Evolutionary conservation across 768 basidiomycete genomes (phyloP).

Genomic region (Daedaleopsis sinensis): DNA sequence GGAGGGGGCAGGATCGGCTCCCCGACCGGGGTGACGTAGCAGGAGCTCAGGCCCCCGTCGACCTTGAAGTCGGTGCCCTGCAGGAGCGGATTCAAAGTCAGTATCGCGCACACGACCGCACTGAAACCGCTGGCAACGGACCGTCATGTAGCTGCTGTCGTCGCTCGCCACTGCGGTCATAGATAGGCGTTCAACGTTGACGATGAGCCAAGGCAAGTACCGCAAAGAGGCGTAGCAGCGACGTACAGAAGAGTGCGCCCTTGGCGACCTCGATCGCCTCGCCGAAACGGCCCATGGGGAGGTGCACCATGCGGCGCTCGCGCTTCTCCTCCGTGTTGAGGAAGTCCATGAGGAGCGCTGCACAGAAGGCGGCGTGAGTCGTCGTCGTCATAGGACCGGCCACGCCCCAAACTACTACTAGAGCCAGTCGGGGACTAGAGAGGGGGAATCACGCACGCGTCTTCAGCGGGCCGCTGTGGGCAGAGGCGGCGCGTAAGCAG

Average conservation of each 20-base stretch:
- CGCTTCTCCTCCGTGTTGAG: constrained; percentile 95
- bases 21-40: constrained; percentile 90
- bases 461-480: constrained; percentile 82
- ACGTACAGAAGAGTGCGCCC: constrained; percentile 90
- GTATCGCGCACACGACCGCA: background rate
- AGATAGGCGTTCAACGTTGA: background rate
- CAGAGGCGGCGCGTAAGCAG: constrained; percentile 1
- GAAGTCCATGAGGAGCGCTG: constrained; percentile 98
- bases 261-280: constrained; percentile 95
- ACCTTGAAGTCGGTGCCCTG: constrained; percentile 94
- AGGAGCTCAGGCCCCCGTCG: constrained; percentile 90
- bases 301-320: constrained; percentile 84
- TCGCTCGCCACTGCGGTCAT: constrained; percentile 75
- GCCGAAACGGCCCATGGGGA: constrained; percentile 97
- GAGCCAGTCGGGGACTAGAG: background rate
- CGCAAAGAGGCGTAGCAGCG: background rate
- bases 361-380: background rate
- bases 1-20: constrained; percentile 76
- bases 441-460: constrained; percentile 64
- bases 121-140: constrained; percentile 39
- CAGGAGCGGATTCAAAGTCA: constrained; percentile 4
- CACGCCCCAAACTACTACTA: background rate
- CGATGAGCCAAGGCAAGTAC: background rate
- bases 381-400: no score
- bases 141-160: constrained; percentile 96